Percentiles rank a stretch among this genome's conserved stretches.
Evolutionary conservation across 164 flowering plant species (phyloP).

Genomic region (Buxus sempervirens): DNA sequence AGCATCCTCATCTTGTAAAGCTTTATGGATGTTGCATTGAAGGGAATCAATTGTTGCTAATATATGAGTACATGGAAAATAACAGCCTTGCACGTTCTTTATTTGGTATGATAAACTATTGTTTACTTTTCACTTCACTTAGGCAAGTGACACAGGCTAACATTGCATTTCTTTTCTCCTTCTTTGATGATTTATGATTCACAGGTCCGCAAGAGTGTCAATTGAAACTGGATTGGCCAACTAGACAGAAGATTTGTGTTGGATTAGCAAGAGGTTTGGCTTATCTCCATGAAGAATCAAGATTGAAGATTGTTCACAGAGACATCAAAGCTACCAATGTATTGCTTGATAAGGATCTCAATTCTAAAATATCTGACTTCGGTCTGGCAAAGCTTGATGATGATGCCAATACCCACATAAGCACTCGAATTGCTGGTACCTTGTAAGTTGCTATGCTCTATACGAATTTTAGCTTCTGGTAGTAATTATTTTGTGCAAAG

Average conservation of each 20-base stretch:
- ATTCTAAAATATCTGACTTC: constrained; percentile 50
- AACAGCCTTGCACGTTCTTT: constrained; percentile 42
- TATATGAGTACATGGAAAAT: constrained; percentile 49
- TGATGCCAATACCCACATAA: constrained; percentile 47
- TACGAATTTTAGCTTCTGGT: background rate
- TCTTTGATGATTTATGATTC: background rate
- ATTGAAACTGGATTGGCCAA: constrained; percentile 39
- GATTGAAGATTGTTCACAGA: constrained; percentile 44
- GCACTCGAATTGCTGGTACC: constrained; percentile 55
- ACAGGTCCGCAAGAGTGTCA: constrained; percentile 24
- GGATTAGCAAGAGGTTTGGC: constrained; percentile 55
- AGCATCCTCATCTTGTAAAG: constrained; percentile 46
- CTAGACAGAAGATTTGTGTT: constrained; percentile 34
- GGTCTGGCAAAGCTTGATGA: constrained; percentile 50
- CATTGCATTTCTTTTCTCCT: too few species aligned
- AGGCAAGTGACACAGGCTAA: too few species aligned
- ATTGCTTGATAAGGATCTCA: constrained; percentile 35
- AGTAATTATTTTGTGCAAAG: background rate
- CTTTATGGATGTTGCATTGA: constrained; percentile 44
- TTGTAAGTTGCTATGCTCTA: constrained; percentile 25
- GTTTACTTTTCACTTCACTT: too few species aligned
- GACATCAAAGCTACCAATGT: constrained; percentile 45
- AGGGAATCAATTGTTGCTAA: constrained; percentile 32
- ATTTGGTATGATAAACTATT: constrained; percentile 24
- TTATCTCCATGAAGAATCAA: constrained; percentile 53